Base-by-base conservation (phyloP, 108 stramenopile genomes). In the Fragilariopsis cylindrus region DNA sequence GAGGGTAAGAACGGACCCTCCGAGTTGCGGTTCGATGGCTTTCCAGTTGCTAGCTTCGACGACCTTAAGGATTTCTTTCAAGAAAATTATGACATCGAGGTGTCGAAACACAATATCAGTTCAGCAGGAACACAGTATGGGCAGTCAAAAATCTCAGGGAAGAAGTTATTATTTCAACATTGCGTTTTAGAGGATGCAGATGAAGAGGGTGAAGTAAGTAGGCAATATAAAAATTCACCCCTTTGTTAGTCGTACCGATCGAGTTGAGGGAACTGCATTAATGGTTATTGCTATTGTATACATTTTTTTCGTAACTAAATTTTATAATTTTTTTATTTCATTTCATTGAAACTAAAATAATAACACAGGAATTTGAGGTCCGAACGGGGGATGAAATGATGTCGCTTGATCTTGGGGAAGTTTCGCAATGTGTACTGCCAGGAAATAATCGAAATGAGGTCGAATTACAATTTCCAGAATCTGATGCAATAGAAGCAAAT, bases 401-500 rank as follows among this genome's bases (percentile, higher is more conserved):
- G 62, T 81, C 86, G n/a, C 60, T 96, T 45, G 90, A 96, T 75
- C 78, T 96, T 9, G 83, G 82, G 4, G 89, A 96, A 75, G 92
- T 96, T 2, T 82, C 84, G 45, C 95, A 96, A 74, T 96, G 95
- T 65, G 95, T 96, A 7, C 60, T 92, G 77, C 92, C 91, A 15
- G 95, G 95, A 42, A 96, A 96, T 79, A 93, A 92, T 70, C 79
- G 92, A 18, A 94, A 96, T 73, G 91, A 93, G 77, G 91, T 96
- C 67, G 95, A 96, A 77, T 71, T 96, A 71, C 95, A 96, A 77
- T 96, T 96, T 72, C 89, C 87, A 42, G 95, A 96, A 72, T 85
- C 80, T 48, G 95, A 96, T 78, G 87, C 92, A 41, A 86, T 94
- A 2, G 92, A 94, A 82, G 89, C 90, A 4, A 90, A 89, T 48